Base-by-base conservation (phyloP, 2,329 filamentous ascomycete genomes). In the Ascochyta viciae-villosae region DNA sequence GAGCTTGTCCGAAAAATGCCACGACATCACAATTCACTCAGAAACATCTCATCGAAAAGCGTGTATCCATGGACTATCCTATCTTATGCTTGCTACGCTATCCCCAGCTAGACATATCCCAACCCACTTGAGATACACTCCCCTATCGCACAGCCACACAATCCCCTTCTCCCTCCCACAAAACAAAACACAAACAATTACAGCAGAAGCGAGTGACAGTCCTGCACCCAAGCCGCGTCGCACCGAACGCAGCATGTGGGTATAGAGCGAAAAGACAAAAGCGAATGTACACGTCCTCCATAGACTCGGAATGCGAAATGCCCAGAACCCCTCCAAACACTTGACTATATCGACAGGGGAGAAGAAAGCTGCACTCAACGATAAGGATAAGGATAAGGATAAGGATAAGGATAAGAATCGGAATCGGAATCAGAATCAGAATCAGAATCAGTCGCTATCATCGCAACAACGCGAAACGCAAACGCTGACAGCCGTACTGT, bases 141-240 rank as follows among this genome's bases (percentile, higher is more conserved):
- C 44, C 16, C 27, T 49, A 42, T 42, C 37, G 42, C 50, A 53
- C 42, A 52, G 19, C 3, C 19, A 19, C 19, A 19, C 19, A 19
- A 19, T 19, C 19, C 19, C 13, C 2, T 15, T 41, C 8, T n/a
- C 19, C 35, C 22, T 23, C 8, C 47, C 31, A 7, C 44, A 35
- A 23, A 15, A 33, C 6, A 6, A 9, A 24, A 13, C 8, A 4
- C 6, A 15, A 41, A 45, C 9, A 35, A 50, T 16, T 40, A 55
- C 46, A 55, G 41, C 22, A 34, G 24, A 55, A 55, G 42, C 53
- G 53, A 55, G 53, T 55, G 53, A 47, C 46, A 55, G 53, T 45
- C 47, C 40, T 37, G 41, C 13, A 52, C 53, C 53, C 53, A 50
- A 46, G 41, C 52, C 29, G 52, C 52, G 53, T 46, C 35, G 33